Conservation (phyloP, 2,329 filamentous ascomycete genomes). For the Dothistroma septosporum region DNA sequence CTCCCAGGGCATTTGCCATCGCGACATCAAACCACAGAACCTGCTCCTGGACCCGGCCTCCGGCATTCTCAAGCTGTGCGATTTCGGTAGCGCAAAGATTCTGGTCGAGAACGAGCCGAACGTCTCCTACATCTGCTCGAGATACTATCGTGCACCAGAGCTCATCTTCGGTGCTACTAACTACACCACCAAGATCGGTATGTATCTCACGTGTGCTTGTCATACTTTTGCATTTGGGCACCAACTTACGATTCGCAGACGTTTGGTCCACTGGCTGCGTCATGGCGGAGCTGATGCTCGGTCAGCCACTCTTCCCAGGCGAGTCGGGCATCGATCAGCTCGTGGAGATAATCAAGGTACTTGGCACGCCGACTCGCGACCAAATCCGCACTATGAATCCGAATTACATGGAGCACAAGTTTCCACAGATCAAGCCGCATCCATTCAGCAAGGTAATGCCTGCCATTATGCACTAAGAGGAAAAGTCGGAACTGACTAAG, state of each 20-base stretch:
- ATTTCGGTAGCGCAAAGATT: conserved; percentile 98
- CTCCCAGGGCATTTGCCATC: conserved; percentile 97
- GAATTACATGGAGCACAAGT: conserved; percentile 99
- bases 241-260: conserved; percentile 55
- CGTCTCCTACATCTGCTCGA: conserved; percentile 98
- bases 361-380: conserved; percentile 92
- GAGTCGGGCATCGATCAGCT: conserved; percentile 98
- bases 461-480: not conserved
- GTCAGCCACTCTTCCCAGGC: conserved; percentile 93
- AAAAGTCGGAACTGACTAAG: conserved; percentile 12
- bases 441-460: conserved; percentile 81
- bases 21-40: conserved; percentile 99
- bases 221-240: not conserved
- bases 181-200: conserved; percentile 99
- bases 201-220: conserved; percentile 35
- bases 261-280: conserved; percentile 99
- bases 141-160: conserved; percentile 97
- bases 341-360: conserved; percentile 98
- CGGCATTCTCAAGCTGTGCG: conserved; percentile 92
- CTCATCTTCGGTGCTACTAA: conserved; percentile 98
- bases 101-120: conserved; percentile 98
- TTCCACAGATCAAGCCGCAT: conserved; percentile 98
- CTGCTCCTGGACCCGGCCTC: conserved; percentile 86
- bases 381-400: conserved; percentile 99
- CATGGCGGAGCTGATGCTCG: conserved; percentile 98